Percentiles rank a stretch among this genome's conserved stretches.
These are phyloP conservation scores for Colletotrichum zoysiae DNA, from an alignment of 2,329 filamentous ascomycete genomes.

Conservation along the genomic window DNA sequence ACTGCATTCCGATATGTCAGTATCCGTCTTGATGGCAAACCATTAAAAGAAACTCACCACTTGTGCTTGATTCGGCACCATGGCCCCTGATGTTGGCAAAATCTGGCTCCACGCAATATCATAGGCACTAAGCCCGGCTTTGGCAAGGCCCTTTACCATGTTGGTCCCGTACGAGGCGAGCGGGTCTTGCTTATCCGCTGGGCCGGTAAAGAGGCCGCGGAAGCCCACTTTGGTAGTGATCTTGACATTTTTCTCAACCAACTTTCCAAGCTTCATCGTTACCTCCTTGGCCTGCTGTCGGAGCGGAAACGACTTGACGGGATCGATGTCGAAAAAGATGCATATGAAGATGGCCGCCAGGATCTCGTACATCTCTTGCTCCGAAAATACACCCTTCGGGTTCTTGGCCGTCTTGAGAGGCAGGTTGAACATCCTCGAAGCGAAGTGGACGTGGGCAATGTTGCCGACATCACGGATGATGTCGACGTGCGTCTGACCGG, in stretches of 20 bases:
- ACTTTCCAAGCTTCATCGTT: constrained; percentile 68
- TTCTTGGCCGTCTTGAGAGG: constrained; percentile 74
- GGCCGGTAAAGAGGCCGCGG: constrained; percentile 66
- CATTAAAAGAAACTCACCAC: constrained; percentile 59
- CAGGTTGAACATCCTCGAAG: constrained; percentile 72
- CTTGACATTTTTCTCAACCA: constrained; percentile 76
- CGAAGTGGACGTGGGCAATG: constrained; percentile 73
- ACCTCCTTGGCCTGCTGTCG: constrained; percentile 69
- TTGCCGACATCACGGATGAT: constrained; percentile 79
- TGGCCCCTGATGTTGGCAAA: constrained; percentile 73
- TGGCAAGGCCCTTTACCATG: constrained; percentile 74
- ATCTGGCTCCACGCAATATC: constrained; percentile 81
- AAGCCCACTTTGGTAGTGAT: constrained; percentile 60
- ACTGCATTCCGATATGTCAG: constrained; percentile 57
- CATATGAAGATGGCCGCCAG: constrained; percentile 74
- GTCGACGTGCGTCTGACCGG: constrained; percentile 69
- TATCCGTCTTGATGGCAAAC: background rate
- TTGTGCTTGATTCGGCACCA: constrained; percentile 79
- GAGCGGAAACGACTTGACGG: constrained; percentile 74
- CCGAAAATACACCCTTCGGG: constrained; percentile 68
- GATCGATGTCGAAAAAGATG: constrained; percentile 76
- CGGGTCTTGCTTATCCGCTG: constrained; percentile 63
- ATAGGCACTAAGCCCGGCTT: constrained; percentile 70
- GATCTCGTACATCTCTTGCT: constrained; percentile 70
- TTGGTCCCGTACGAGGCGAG: constrained; percentile 74